Conservation (phyloP, 148 eudicot genomes). For the Rhododendron vialii region DNA sequence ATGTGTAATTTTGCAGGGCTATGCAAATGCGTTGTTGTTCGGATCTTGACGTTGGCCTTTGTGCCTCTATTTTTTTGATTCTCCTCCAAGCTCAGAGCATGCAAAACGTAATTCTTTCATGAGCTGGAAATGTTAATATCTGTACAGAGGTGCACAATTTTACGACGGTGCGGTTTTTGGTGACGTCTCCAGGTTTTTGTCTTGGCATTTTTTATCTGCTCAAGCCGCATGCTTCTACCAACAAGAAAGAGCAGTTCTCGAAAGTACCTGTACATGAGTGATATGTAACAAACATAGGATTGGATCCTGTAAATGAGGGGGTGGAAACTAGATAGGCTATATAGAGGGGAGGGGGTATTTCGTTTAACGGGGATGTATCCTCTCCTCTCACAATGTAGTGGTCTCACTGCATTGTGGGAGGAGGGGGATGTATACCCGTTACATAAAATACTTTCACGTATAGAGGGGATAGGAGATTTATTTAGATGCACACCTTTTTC, state of each 20-base stretch:
- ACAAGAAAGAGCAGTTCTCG: conserved; percentile 6
- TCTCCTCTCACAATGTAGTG: not conserved
- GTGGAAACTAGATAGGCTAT: conserved; percentile 28
- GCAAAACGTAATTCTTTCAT: not conserved
- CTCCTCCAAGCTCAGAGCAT: not conserved
- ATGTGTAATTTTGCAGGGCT: conserved; percentile 14
- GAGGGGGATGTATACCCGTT: not conserved
- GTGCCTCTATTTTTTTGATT: not conserved
- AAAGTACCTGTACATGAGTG: conserved; percentile 28
- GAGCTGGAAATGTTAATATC: not conserved
- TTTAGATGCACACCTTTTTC: conserved; percentile 24
- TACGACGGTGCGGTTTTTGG: not conserved
- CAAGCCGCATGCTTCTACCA: conserved; percentile 14
- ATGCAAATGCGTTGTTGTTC: conserved; percentile 7
- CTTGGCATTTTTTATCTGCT: conserved; percentile 3
- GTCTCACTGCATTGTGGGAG: not conserved
- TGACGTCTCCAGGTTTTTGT: not conserved
- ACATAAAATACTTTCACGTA: not conserved
- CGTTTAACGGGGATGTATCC: not conserved
- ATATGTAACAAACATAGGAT: conserved; percentile 23
- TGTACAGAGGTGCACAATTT: conserved; percentile 3
- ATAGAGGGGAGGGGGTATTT: conserved; percentile 11
- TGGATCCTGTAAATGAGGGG: conserved; percentile 37
- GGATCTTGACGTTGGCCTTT: conserved; percentile 1
- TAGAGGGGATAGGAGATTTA: conserved; percentile 24